Percentiles rank a stretch among this genome's conserved stretches.
Conservation (phyloP, 75 land plant species). For the Chamaecyparis obtusa region DNA sequence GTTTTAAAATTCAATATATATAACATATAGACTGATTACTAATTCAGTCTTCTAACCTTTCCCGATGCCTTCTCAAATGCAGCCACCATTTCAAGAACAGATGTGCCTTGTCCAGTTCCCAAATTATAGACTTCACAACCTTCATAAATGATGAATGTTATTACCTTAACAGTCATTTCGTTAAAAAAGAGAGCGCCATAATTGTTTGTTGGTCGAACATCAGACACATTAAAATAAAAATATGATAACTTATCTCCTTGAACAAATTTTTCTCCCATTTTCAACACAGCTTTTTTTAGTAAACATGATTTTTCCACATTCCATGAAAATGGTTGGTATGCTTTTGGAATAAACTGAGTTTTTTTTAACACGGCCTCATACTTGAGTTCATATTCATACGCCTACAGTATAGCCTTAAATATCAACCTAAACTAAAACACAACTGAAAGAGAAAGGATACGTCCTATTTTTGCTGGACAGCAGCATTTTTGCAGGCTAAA, state of each 20-base stretch:
- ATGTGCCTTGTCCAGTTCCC: constrained; percentile 85
- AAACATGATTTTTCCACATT: neutral
- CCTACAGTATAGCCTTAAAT: neutral
- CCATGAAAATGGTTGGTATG: too few relatives aligned
- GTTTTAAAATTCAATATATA: neutral
- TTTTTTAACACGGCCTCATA: too few relatives aligned
- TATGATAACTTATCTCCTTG: neutral
- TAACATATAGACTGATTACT: neutral
- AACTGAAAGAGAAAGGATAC: neutral
- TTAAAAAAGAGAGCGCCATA: neutral
- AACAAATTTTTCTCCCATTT: neutral
- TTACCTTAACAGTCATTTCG: neutral
- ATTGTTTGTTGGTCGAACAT: neutral
- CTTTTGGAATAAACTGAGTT: too few relatives aligned
- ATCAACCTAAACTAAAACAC: neutral
- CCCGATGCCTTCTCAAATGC: constrained; percentile 93
- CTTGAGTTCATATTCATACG: neutral
- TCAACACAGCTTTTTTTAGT: neutral
- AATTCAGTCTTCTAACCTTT: constrained; percentile 40
- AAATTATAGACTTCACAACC: constrained; percentile 85
- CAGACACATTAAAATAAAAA: neutral
- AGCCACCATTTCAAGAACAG: constrained; percentile 87
- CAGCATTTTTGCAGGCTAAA: neutral
- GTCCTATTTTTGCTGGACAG: neutral
- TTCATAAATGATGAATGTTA: constrained; percentile 18